Base-by-base conservation (phyloP, 2,329 filamentous ascomycete species). In the Ophiostoma australiae region DNA sequence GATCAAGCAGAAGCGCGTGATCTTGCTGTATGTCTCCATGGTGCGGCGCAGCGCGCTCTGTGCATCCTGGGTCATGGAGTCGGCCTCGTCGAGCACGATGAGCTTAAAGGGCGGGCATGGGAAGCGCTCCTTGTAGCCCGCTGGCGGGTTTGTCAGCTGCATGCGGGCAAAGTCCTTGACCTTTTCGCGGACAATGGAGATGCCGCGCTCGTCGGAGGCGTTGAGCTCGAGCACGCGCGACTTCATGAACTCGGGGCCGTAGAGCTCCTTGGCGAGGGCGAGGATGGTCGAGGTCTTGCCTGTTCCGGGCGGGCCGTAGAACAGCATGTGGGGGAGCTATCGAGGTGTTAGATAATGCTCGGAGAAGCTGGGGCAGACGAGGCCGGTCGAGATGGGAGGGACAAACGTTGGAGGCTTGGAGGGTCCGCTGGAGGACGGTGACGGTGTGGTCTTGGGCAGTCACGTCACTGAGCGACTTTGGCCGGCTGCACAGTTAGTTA, bases 51-150 rank as follows among this genome's bases (percentile, higher is more conserved):
- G 84, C 5, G 96, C 95, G 72, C 89, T 92, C 83, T 99, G 95
- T 15, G 95, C 95, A 81, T 99, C 96, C 80, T 98, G 94, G 55
- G 95, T 99, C 94, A 99, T 98, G 75, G 91, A 95, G 80, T 99
- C 95, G 75, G 95, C 95, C 82, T 99, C 95, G 80, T 99, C 95
- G 72, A 99, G 88, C 73, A 99, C 93, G 78, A 99, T 94, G 78
- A 99, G 97, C 83, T 99, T 99, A 84, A 97, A 99, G 0, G 95
- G 95, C 31, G 95, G 95, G 78, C 94, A 98, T 0, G 95, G 94
- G 77, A 97, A 97, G 78, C 90, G 82, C 72, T 84, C 80, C 80
- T 88, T 83, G 82, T 91, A 87, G 76, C 89, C 83, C 73, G 89
- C 81, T 0, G 92, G 89, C 2, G 92, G 89, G 75, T 96, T 93